Evolutionary conservation across 2,329 filamentous ascomycete species (phyloP).

Genomic region (Fusarium luffae): DNA sequence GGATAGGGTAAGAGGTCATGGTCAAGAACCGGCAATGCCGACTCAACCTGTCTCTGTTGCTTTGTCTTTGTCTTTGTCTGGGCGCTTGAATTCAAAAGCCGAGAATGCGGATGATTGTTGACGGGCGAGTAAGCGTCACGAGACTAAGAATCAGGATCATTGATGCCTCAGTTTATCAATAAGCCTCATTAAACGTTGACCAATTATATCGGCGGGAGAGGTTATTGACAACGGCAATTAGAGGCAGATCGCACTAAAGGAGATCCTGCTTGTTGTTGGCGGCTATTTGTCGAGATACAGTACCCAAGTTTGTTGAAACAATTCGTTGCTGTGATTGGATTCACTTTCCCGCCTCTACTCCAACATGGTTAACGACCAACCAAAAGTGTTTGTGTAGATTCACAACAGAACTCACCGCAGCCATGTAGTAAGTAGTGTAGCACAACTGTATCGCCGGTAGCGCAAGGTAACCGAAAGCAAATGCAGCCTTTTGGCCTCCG

Average conservation of each 20-base stretch:
- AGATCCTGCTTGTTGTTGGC: slow-evolving; percentile 17
- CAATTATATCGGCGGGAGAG: not conserved
- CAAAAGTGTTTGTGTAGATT: slow-evolving; percentile 10
- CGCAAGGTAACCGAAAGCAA: slow-evolving; percentile 39
- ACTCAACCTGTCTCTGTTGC: slow-evolving; percentile 7
- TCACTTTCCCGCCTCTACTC: not conserved
- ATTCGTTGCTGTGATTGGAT: slow-evolving; percentile 21
- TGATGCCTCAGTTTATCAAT: not conserved
- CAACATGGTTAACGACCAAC: slow-evolving; percentile 22
- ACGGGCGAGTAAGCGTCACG: not conserved
- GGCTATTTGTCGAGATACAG: slow-evolving; percentile 30
- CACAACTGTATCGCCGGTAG: slow-evolving; percentile 16
- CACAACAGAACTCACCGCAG: not conserved
- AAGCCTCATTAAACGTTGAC: slow-evolving; percentile 11
- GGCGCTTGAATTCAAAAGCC: not conserved
- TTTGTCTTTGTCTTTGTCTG: not conserved
- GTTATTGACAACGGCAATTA: not conserved
- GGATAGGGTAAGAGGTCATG: not conserved
- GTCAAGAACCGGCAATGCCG: slow-evolving; percentile 15
- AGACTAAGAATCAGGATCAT: not conserved
- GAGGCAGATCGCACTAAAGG: not conserved
- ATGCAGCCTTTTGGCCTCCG: slow-evolving; percentile 16
- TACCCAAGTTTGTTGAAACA: not conserved
- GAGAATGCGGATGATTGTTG: not conserved
- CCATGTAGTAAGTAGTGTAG: not conserved